These are phyloP conservation scores for Chaetomium cochliodes DNA, from an alignment of 495 filamentous ascomycete species.

Conservation along the genomic window DNA sequence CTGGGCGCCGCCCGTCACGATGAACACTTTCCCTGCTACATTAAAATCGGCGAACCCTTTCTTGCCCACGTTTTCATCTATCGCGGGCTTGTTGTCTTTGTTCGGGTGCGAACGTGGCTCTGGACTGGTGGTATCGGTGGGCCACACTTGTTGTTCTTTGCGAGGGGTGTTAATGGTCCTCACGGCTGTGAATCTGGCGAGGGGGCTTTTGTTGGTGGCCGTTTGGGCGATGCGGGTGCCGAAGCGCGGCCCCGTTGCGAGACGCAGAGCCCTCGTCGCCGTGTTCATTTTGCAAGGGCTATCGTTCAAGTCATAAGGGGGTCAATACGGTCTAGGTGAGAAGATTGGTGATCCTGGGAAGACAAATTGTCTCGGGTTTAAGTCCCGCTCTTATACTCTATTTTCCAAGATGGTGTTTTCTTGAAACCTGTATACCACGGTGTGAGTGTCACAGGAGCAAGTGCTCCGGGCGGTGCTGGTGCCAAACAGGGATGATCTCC, in stretches of 20 bases:
- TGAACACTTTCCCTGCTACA: slow-evolving; percentile 56
- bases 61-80: slow-evolving; percentile 24
- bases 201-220: background rate
- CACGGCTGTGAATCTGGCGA: background rate
- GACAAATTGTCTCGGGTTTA: background rate
- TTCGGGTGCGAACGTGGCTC: slow-evolving; percentile 3
- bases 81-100: background rate
- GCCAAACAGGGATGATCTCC: background rate
- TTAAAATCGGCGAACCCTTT: slow-evolving; percentile 48
- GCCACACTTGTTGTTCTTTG: background rate
- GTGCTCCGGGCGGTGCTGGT: background rate
- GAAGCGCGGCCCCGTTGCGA: slow-evolving; percentile 10
- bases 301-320: too few relatives aligned
- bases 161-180: slow-evolving; percentile 10
- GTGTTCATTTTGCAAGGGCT: slow-evolving; percentile 11
- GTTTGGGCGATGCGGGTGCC: background rate
- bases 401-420: background rate
- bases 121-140: background rate
- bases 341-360: background rate
- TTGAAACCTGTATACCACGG: background rate
- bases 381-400: background rate
- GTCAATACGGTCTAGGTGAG: background rate
- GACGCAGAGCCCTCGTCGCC: slow-evolving; percentile 7
- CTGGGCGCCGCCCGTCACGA: slow-evolving; percentile 62
- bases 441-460: background rate